Percentiles rank a stretch among this genome's conserved stretches.
Conservation (phyloP, 345 rosid genomes). For the Geranium brycei region DNA sequence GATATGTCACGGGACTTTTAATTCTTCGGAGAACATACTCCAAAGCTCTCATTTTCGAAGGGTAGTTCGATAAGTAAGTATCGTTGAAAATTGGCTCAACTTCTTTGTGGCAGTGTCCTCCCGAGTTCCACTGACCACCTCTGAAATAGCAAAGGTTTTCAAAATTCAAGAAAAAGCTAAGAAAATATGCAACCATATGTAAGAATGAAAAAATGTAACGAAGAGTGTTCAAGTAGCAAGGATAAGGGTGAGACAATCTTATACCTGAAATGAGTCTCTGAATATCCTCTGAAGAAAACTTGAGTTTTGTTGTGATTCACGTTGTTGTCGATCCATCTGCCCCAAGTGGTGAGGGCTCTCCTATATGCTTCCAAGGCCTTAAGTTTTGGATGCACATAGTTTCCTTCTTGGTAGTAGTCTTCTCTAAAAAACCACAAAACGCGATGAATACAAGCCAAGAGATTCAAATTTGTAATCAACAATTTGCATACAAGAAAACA, state of each 20-base stretch:
- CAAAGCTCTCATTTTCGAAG: constrained; percentile 70
- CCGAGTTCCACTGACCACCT: constrained; percentile 85
- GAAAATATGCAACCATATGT: not conserved
- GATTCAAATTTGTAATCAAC: not conserved
- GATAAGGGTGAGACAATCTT: not conserved
- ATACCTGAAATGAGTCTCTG: constrained; percentile 78
- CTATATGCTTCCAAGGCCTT: constrained; percentile 69
- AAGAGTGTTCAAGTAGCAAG: not conserved
- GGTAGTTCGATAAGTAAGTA: constrained; percentile 46
- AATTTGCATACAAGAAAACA: not conserved
- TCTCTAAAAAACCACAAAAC: constrained; percentile 28
- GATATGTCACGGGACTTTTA: constrained; percentile 52
- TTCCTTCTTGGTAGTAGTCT: constrained; percentile 83
- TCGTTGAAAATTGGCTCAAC: constrained; percentile 51
- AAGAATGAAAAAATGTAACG: not conserved
- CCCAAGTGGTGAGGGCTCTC: constrained; percentile 78
- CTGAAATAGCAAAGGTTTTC: constrained; percentile 18
- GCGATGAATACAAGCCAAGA: not conserved
- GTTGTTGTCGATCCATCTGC: constrained; percentile 69
- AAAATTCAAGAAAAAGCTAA: not conserved
- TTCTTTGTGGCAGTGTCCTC: constrained; percentile 79
- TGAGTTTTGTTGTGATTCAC: constrained; percentile 35
- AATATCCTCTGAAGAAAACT: constrained; percentile 69
- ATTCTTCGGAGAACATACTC: constrained; percentile 40
- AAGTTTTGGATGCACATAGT: constrained; percentile 52